Evolutionary conservation across 164 flowering plant genomes (phyloP), one percentile per base, ranked within the genome.

Genomic region (Litsea cubeba): DNA sequence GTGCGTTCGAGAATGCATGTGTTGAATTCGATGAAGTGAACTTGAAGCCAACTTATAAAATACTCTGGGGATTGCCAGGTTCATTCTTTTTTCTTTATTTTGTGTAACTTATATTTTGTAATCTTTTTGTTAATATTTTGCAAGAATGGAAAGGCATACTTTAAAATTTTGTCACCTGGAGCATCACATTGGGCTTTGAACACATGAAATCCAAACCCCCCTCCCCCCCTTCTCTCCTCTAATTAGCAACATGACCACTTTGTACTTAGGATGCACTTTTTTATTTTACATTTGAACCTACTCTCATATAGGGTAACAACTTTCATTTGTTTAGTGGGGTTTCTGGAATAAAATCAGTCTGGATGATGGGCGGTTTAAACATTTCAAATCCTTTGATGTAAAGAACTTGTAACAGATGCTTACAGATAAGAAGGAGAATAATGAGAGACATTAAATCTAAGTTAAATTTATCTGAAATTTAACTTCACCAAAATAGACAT

Each of bases 51-150:
- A 92, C 97, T 32, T 95, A 90, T 78, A 95, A 82, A 83, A 88
- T 92, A 81, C 89, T 95, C 58, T 91, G 94, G 97, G 98, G 98
- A 78, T 77, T 95, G 63, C 98, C 98, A 92, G 98, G 97, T 91
- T 77, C 65, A 72, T 51, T 76, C 65, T 72, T 57, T 76, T 58
- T 54, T 3, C 17, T 20, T 54, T 54, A 12, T 20, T 54, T 54
- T 14, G 12, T 54, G n/a, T 20, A 54, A 54, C 60, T 54, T 15
- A 54, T 54, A 54, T 20, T 14, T 18, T 6, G 69, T 15, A 6
- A 25, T 24, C 26, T 24, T 10, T 26, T 24, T 14, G 23, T 14
- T 14, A 22, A 28, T 11, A 2, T 63, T 63, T 4, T 63, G 32
- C 24, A 25, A 18, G 28, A 32, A 66, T 66, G 69, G 46, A 66